A percentile compares a stretch with the other conserved stretches of the same genome.
Conservation (phyloP, 2,329 filamentous ascomycete genomes). For the Diaporthe humulicola region DNA sequence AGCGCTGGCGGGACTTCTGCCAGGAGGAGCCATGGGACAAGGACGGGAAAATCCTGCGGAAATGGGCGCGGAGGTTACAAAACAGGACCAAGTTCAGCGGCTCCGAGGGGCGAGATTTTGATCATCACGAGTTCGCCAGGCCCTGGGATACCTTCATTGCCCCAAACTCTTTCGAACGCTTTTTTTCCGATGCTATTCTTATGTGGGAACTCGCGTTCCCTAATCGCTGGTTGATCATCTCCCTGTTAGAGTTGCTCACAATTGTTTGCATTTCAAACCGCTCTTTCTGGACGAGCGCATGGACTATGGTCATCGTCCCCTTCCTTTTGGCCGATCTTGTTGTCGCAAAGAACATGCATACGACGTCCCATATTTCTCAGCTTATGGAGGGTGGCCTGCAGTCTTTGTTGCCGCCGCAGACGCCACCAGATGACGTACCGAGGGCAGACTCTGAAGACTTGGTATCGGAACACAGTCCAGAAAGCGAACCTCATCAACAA, state of each 20-base stretch:
- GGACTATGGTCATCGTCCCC: background rate
- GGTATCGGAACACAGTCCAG: background rate
- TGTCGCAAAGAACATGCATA: background rate
- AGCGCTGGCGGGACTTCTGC: constrained; percentile 15
- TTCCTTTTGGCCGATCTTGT: background rate
- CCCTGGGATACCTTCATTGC: background rate
- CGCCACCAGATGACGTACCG: too few species aligned
- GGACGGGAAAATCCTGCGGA: background rate
- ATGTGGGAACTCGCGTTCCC: background rate
- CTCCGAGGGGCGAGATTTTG: background rate
- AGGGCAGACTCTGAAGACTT: background rate
- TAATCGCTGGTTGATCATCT: background rate
- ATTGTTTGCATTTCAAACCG: background rate
- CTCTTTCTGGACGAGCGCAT: background rate
- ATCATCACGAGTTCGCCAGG: background rate
- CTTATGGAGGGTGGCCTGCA: constrained; percentile 5
- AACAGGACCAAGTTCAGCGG: background rate
- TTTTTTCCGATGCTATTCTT: background rate
- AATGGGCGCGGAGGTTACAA: background rate
- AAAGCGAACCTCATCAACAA: too few species aligned
- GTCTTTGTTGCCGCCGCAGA: background rate
- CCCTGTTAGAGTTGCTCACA: background rate
- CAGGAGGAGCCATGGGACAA: background rate
- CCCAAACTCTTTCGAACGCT: background rate
- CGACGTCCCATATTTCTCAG: background rate